Evolutionary conservation across 2,329 filamentous ascomycete species (phyloP), one percentile per base, ranked within the genome.

Genomic region (Daldinia sp.): DNA sequence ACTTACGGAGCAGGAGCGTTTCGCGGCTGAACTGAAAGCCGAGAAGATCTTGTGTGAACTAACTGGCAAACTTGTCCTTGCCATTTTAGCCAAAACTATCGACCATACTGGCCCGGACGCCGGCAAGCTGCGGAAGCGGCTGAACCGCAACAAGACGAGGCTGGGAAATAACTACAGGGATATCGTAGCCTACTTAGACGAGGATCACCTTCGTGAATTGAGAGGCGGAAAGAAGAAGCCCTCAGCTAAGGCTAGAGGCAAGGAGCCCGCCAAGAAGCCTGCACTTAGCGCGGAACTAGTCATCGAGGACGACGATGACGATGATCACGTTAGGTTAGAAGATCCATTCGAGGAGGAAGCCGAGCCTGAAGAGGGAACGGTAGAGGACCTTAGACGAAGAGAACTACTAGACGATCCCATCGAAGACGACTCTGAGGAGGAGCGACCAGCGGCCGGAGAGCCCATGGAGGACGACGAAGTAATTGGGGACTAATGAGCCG

Each of bases 41-140:
- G 95, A 98, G 77, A 90, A 94, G 74, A 87, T 89, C 17, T 84
- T 98, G 0, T 98, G 94, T 77, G 90, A 94, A 71, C 82, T 97
- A 23, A 89, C 94, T 0, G 90, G 88, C 65, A 96, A 95, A 74
- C 86, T 96, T 41, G 91, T 97, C 34, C 85, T 96, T 39, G 90
- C 90, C 10, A 88, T 96, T 19, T 82, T 91, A 8, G 92, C 89
- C 17, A 88, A 87, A 54, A 87, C 93, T 37, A 81, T 97, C 51
- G 93, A 96, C 73, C 79, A 82, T 39, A 81, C 80, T 1, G 87
- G 86, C 5, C 78, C 84, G 9, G 79, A 85, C 27, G 84, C 84
- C 7, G 88, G 87, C 27, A 87, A 86, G 73, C 83, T 96, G 32
- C 85, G 86, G 66, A 86, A 87, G 70, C 85, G 93, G 17, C 81